Base-by-base conservation (phyloP, 2,329 filamentous ascomycete genomes). In the Verticillium nubilum region DNA sequence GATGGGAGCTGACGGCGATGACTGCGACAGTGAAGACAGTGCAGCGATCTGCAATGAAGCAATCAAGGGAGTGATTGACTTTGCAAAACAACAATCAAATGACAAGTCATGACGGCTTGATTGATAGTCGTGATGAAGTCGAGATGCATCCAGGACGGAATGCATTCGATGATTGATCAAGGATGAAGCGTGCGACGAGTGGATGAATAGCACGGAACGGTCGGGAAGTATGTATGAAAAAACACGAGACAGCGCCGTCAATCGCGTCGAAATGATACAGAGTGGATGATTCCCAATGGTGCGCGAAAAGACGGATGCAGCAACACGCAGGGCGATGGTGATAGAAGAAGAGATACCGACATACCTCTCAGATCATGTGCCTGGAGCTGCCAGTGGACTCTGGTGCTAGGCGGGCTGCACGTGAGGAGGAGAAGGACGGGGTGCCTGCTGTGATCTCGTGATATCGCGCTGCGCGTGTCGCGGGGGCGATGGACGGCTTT, bases 311-410 rank as follows among this genome's bases (percentile, higher is more conserved):
- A n/a, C 27, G n/a, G 26, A 23, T 53, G 52, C 52, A 53, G 52
- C 5, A 25, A 17, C 52, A 28, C 29, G 47, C 58, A 47, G 50
- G 13, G 25, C 5, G 13, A n/a, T 7, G 52, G 52, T 29, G 52
- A 53, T 29, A 13, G 7, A 53, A 58, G 58, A 59, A 15, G 31
- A 55, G 42, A 59, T 25, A 65, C 66, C 67, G 67, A 75, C 75
- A 74, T 76, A 77, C 76, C 75, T 74, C 65, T 68, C 67, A 71
- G 75, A 78, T 78, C 75, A 77, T 77, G 75, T 78, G 75, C 74
- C 71, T 67, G 66, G 63, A 64, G 65, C 65, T 63, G 60, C 62
- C 61, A 56, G 66, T 70, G 74, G 73, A 78, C 78, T 75, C 75
- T 74, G 74, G 71, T 64, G 64, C 56, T 54, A 55, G 59, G 61